Evolutionary conservation across 345 rosid genomes (phyloP), one percentile per base, ranked within the genome.

Genomic region (Sisymbrium irio): DNA sequence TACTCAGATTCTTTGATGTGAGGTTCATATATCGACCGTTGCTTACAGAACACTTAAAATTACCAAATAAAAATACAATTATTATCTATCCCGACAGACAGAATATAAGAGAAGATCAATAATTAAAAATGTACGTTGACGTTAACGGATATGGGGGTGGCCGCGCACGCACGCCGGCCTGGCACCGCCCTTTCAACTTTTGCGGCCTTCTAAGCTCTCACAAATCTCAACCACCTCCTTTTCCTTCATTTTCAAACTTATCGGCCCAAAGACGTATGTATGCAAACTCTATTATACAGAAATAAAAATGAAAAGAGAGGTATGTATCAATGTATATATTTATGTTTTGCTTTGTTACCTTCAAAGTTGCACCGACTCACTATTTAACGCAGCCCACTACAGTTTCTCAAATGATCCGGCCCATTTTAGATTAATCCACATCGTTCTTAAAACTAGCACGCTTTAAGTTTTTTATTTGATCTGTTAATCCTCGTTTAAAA

Each of bases 161-260:
- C 50, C 49, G 64, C 74, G 54, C 50, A 41, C 69, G 79, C 74
- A 33, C 64, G 37, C 69, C 79, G 69, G 74, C 63, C 74, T 41
- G 50, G 59, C 30, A 35, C 74, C 65, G 50, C n/a, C 59, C 64
- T 76, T 69, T 76, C 79, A 76, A 76, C 74, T 50, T 62, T 76
- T 76, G 79, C 79, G 79, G 75, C 79, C 79, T 35, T 76, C 74
- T 42, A 62, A 69, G 32, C 63, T 61, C 63, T 65, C 78, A 42
- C 77, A 47, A 4, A 62, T 75, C 63, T 75, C 69, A 68, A 62
- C 74, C 33, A 68, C 63, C 42, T 27, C 47, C 18, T 17, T 74
- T 72, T 7, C 15, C 44, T 39, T n/a, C 47, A 1, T 20, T 74
- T 69, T 62, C 79, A 76, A 76, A 53, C 59, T 62, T 69, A 61